Conservation (phyloP, 2,329 filamentous ascomycete genomes). For the Aaosphaeria arxii region DNA sequence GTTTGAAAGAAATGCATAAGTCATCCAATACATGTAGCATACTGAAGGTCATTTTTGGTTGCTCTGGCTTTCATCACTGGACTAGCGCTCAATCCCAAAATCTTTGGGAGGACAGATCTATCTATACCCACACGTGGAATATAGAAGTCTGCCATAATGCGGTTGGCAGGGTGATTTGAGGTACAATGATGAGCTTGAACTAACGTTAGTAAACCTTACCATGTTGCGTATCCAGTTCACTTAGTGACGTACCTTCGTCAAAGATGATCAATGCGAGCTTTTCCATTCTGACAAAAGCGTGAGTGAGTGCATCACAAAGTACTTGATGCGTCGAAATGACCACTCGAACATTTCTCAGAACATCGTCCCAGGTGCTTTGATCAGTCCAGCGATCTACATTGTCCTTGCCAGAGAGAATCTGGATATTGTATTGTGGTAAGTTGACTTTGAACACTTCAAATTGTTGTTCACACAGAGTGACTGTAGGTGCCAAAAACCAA, state of each 20-base stretch:
- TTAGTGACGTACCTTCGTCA: conserved; percentile 66
- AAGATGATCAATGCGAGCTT: conserved; percentile 70
- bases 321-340: conserved; percentile 77
- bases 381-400: conserved; percentile 72
- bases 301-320: conserved; percentile 68
- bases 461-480: conserved; percentile 47
- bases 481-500: conserved; percentile 48
- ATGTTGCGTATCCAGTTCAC: neutral
- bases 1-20: neutral
- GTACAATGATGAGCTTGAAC: conserved; percentile 69
- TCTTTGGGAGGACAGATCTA: conserved; percentile 53
- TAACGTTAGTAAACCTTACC: neutral
- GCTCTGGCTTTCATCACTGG: conserved; percentile 63
- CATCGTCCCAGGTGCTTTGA: conserved; percentile 63
- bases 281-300: conserved; percentile 68
- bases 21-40: neutral
- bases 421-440: conserved; percentile 52
- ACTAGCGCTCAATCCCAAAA: conserved; percentile 79
- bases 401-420: conserved; percentile 65
- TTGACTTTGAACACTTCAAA: conserved; percentile 30
- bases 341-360: conserved; percentile 64
- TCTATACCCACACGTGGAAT: conserved; percentile 43
- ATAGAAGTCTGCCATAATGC: conserved; percentile 73
- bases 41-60: conserved; percentile 50
- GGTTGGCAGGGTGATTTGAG: conserved; percentile 61